Percentiles rank a stretch among this genome's conserved stretches.
Conservation (phyloP, 2,329 filamentous ascomycete species). For the Ceratocystis huliohia region DNA sequence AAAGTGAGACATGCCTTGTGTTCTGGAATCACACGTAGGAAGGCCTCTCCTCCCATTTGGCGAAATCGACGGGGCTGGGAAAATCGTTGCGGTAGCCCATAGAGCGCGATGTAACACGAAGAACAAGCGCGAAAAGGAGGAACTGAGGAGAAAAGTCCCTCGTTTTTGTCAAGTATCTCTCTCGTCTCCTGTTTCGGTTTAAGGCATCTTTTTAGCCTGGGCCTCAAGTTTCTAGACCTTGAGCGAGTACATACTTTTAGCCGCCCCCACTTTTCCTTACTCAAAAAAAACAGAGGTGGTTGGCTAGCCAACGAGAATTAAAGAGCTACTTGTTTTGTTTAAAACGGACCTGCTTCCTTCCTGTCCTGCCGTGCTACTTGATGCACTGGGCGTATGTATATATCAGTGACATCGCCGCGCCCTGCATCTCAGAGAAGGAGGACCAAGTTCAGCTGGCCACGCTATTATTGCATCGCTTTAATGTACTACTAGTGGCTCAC, state of each 20-base stretch:
- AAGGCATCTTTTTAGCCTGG: neutral
- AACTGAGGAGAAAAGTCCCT: neutral
- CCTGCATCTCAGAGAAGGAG: no score
- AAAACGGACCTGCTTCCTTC: no score
- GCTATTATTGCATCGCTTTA: no score
- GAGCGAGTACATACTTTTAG: neutral
- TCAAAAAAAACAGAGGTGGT: slow-evolving; percentile 5
- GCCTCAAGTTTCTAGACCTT: no score
- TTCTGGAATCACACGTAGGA: neutral
- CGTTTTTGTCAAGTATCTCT: neutral
- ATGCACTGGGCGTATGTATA: no score
- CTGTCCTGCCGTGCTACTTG: no score
- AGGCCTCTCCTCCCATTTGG: neutral
- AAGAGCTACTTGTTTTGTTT: neutral
- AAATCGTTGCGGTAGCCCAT: neutral
- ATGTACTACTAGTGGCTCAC: no score
- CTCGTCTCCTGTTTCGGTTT: neutral
- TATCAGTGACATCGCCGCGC: no score
- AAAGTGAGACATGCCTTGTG: neutral
- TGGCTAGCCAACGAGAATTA: slow-evolving; percentile 7
- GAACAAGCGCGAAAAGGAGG: no score
- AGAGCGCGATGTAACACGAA: neutral
- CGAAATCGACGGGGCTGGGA: slow-evolving; percentile 11
- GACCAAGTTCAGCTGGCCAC: no score
- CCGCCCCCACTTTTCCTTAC: neutral